Percentiles rank a stretch among this genome's conserved stretches.
Evolutionary conservation across 805 yeast species (phyloP).

Genomic region (Jamesozyma piceae): DNA sequence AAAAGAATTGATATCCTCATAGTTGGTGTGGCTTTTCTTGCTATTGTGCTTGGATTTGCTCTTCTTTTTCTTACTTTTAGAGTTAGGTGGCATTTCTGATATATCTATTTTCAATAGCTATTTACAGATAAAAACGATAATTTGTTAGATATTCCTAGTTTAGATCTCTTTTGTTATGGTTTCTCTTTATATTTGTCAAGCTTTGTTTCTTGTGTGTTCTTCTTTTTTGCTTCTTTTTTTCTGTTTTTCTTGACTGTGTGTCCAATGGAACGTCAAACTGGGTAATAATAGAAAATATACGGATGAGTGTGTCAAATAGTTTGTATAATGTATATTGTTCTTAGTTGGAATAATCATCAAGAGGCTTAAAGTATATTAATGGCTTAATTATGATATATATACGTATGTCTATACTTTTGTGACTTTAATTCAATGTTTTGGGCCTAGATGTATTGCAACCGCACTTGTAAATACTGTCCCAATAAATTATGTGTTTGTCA

Average conservation of each 20-base stretch:
- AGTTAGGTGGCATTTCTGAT: constrained; percentile 18
- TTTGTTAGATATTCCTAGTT: no score
- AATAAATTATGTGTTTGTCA: no score
- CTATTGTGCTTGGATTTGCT: constrained; percentile 15
- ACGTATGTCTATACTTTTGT: no score
- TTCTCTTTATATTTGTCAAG: not conserved
- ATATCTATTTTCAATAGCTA: not conserved
- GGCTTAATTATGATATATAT: no score
- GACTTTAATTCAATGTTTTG: no score
- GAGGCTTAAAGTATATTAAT: no score
- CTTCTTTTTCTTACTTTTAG: constrained; percentile 24
- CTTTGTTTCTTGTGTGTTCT: not conserved
- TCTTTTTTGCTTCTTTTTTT: not conserved
- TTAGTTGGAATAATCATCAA: no score
- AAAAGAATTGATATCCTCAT: not conserved
- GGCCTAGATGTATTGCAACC: no score
- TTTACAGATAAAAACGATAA: not conserved
- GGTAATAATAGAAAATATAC: not conserved
- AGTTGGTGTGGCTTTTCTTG: constrained; percentile 7
- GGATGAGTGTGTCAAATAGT: not conserved
- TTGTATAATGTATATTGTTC: no score
- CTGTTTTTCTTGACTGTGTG: not conserved
- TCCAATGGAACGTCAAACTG: not conserved
- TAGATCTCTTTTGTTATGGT: no score
- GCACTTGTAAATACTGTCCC: no score